These are phyloP conservation scores for Trypanosomatidae sp. DNA, from an alignment of 208 protist species.

Conservation along the genomic window DNA sequence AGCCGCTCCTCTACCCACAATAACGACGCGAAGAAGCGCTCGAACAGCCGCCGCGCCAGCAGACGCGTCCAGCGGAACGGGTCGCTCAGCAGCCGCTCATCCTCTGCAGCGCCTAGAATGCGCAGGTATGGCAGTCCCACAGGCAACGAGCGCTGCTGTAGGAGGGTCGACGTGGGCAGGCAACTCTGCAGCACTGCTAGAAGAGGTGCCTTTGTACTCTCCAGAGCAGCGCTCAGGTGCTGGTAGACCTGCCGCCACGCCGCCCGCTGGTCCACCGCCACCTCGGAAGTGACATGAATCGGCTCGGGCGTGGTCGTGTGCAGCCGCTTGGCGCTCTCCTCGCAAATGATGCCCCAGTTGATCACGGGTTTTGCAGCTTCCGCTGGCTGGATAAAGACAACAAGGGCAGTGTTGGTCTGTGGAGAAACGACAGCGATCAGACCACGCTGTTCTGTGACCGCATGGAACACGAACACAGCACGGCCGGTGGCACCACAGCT, in stretches of 20 bases:
- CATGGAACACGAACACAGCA: slow-evolving; percentile 82
- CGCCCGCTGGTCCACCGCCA: slow-evolving; percentile 47
- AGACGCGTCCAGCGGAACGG: slow-evolving; percentile 80
- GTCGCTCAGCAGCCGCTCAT: slow-evolving; percentile 83
- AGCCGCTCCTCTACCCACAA: slow-evolving; percentile 87
- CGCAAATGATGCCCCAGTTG: slow-evolving; percentile 58
- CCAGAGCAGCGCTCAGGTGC: slow-evolving; percentile 47
- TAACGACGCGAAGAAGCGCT: slow-evolving; percentile 79
- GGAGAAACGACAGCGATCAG: slow-evolving; percentile 70
- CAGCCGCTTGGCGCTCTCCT: slow-evolving; percentile 59
- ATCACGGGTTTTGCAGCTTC: slow-evolving; percentile 62
- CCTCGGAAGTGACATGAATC: slow-evolving; percentile 40
- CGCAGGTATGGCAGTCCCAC: slow-evolving; percentile 66
- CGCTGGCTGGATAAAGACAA: slow-evolving; percentile 82
- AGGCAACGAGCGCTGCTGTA: slow-evolving; percentile 70
- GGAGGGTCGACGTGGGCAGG: slow-evolving; percentile 48
- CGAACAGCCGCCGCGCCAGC: slow-evolving; percentile 64
- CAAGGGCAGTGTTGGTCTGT: slow-evolving; percentile 42
- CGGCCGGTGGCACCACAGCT: slow-evolving; percentile 31
- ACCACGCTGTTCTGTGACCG: slow-evolving; percentile 51
- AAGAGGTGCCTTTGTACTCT: slow-evolving; percentile 42
- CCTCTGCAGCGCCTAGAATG: slow-evolving; percentile 75
- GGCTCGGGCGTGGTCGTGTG: slow-evolving; percentile 17
- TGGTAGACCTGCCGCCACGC: slow-evolving; percentile 72
- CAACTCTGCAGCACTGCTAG: slow-evolving; percentile 80